A percentile compares a stretch with the other conserved stretches of the same genome.
Conservation (phyloP, 148 eudicot species). For the Rhododendron williamsianum region DNA sequence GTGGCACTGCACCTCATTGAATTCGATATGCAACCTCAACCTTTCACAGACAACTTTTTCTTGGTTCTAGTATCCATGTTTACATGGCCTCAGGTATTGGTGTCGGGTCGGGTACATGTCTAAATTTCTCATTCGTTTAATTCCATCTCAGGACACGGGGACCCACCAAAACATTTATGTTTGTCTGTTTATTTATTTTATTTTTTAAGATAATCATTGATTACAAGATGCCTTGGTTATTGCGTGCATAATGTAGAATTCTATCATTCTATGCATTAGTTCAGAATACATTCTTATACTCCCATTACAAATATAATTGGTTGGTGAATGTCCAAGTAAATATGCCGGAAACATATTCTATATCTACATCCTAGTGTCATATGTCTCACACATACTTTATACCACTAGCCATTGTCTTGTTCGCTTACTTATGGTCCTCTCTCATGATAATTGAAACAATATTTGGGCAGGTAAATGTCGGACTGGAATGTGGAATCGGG, state of each 20-base stretch:
- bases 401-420: not conserved
- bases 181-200: not conserved
- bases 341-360: not conserved
- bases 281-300: not conserved
- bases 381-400: not conserved
- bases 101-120: not conserved
- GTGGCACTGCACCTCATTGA: not conserved
- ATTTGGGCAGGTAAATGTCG: constrained; percentile 65
- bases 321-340: not conserved
- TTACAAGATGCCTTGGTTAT: not conserved
- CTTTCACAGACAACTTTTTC: not conserved
- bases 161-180: not conserved
- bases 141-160: not conserved
- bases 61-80: not conserved
- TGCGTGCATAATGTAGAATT: not conserved
- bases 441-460: not conserved
- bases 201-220: not conserved
- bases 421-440: not conserved
- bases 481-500: constrained; percentile 91
- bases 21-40: not conserved
- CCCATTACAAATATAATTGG: not conserved
- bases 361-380: not conserved
- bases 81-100: not conserved
- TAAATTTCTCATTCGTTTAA: not conserved
- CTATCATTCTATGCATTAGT: not conserved